Percentiles rank a stretch among this genome's conserved stretches.
Evolutionary conservation across 768 basidiomycete species (phyloP).

Genomic region (Tephrocybe rancida): DNA sequence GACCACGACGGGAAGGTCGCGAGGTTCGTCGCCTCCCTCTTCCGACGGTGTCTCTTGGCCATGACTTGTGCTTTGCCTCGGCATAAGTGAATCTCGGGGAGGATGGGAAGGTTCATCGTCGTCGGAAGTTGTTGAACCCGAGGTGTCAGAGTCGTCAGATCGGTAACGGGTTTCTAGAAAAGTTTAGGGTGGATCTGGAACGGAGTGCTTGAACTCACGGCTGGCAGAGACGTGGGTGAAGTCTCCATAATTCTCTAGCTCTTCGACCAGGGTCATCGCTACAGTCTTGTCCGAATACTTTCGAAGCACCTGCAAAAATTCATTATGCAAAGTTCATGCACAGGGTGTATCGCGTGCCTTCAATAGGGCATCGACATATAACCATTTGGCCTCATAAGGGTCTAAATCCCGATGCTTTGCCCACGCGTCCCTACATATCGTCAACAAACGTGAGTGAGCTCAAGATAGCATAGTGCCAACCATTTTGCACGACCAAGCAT

Average conservation of each 20-base stretch:
- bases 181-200: neutral
- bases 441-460: conserved; percentile 6
- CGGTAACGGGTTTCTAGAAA: conserved; percentile 44
- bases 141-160: conserved; percentile 63
- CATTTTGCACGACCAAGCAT: conserved; percentile 94
- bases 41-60: conserved; percentile 34
- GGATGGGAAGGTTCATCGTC: conserved; percentile 20
- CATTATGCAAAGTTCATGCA: neutral
- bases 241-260: conserved; percentile 76
- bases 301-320: conserved; percentile 61
- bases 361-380: conserved; percentile 86
- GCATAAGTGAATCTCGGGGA: conserved; percentile 20
- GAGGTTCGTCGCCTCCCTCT: conserved; percentile 53
- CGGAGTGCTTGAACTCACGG: conserved; percentile 40
- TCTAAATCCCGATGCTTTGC: conserved; percentile 87
- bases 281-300: conserved; percentile 85
- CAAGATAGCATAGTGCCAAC: conserved; percentile 40
- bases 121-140: conserved; percentile 62
- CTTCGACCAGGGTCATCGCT: conserved; percentile 73
- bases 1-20: conserved; percentile 38
- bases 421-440: conserved; percentile 82
- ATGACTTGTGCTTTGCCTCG: conserved; percentile 12
- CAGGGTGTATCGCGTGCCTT: conserved; percentile 50
- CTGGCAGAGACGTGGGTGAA: conserved; percentile 65
- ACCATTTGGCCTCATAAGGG: conserved; percentile 79